These are phyloP conservation scores for Starmerella sp. DNA, from an alignment of 805 yeast species.

Conservation along the genomic window DNA sequence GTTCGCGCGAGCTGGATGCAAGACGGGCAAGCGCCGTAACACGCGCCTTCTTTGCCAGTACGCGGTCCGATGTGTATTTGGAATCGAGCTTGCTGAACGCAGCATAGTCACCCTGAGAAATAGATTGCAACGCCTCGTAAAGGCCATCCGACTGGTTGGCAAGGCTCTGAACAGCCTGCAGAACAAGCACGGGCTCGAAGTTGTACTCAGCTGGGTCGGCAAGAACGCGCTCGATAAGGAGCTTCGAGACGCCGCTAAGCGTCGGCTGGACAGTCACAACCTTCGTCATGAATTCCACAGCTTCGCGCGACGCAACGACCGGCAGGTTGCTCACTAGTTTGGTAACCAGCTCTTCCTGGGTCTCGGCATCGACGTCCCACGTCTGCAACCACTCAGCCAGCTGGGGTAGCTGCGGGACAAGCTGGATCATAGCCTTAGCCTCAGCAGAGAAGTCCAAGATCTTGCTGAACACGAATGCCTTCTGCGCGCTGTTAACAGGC, in stretches of 20 bases:
- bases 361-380: conserved; percentile 28
- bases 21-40: conserved; percentile 25
- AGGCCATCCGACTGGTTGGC: conserved; percentile 20
- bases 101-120: conserved; percentile 27
- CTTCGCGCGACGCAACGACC: conserved; percentile 6
- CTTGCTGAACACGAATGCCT: conserved; percentile 27
- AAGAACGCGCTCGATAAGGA: conserved; percentile 24
- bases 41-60: conserved; percentile 22
- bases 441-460: conserved; percentile 29
- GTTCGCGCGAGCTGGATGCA: conserved; percentile 19
- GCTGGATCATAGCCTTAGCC: conserved; percentile 27
- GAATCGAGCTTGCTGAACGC: conserved; percentile 11
- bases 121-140: conserved; percentile 23
- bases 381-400: conserved; percentile 31
- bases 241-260: conserved; percentile 16
- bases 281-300: conserved; percentile 19
- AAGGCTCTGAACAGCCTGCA: conserved; percentile 26
- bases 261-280: conserved; percentile 16
- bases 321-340: conserved; percentile 23
- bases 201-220: conserved; percentile 21
- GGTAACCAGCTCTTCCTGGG: conserved; percentile 23
- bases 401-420: conserved; percentile 31
- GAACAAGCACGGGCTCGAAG: conserved; percentile 26
- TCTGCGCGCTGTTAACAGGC: conserved; percentile 23
- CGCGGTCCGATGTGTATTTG: conserved; percentile 8